phyloP scores from a whole-genome alignment of 495 filamentous ascomycete genomes.

The Hypoxylon fuscum region DNA sequence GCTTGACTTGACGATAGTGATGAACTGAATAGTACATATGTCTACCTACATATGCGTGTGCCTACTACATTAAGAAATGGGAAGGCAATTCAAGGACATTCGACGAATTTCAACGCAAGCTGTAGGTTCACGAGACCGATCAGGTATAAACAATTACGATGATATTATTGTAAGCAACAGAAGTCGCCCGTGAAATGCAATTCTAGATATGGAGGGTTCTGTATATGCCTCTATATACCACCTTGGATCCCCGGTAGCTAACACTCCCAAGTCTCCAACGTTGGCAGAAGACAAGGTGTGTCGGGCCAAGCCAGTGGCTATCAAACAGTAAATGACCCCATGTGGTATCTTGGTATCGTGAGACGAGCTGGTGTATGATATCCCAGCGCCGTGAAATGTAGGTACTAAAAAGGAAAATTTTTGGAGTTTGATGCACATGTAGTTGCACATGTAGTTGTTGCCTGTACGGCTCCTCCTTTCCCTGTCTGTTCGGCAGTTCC shows the following conservation, averaged over 20 bases:
- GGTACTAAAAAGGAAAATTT: conserved; percentile 23
- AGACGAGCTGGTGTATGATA: conserved; percentile 19
- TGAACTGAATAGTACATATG: too few species aligned
- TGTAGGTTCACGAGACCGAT: too few species aligned
- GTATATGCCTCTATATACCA: conserved; percentile 18
- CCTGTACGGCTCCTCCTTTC: too few species aligned
- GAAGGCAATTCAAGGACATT: too few species aligned
- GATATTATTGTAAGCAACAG: too few species aligned
- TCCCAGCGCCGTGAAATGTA: conserved; percentile 29
- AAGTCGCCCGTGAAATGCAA: too few species aligned
- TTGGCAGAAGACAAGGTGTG: conserved; percentile 2
- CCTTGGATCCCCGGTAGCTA: background rate
- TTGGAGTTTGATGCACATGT: too few species aligned
- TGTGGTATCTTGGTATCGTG: conserved; percentile 36
- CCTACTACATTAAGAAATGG: too few species aligned
- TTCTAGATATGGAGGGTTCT: background rate
- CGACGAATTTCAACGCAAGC: too few species aligned
- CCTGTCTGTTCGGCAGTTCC: too few species aligned
- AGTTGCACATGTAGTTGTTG: background rate
- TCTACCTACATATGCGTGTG: too few species aligned
- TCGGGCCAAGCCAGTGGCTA: conserved; percentile 4
- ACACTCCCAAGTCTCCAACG: conserved; percentile 1
- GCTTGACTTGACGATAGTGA: conserved; percentile 20
- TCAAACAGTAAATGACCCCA: conserved; percentile 27
- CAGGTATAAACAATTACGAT: too few species aligned